Base-by-base conservation (phyloP, 371 early-diverging fungal species). In the Blakeslea trispora region DNA sequence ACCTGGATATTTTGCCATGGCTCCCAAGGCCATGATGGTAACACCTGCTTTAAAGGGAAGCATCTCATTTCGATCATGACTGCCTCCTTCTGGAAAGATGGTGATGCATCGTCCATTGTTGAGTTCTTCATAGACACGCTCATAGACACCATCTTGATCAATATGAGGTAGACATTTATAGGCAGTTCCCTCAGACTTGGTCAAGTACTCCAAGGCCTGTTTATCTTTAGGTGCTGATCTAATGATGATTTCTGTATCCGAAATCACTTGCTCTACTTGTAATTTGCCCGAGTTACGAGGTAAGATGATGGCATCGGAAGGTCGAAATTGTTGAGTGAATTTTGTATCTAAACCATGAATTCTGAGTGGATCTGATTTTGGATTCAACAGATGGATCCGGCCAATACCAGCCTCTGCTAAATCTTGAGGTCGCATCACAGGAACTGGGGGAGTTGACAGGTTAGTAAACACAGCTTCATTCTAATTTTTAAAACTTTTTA, bases 51-150 rank as follows among this genome's bases (percentile, higher is more conserved):
- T 46, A 42, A 52, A 47, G 49, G 41, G 41, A 50, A 98, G 71
- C 82, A 98, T 84, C 61, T 96, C 92, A 11, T 93, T 83, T 28
- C 97, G 91, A 65, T 98, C 99, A 71, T 98, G 99, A 51, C 91
- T 91, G 7, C 98, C 98, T 23, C 99, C 98, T 65, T 97, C 99
- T 3, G 99, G 99, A 71, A 98, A 98, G 58, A 98, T 98, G 8
- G 98, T 97, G 14, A 98, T 87, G 62, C 94, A 92, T 22, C 84
- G 84, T 22, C 93, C 92, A 31, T 79, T 70, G 55, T 87, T 81
- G 34, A 98, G 68, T 22, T 91, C 86, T 10, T 85, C 83, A 61
- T 88, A 86, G 1, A 98, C 99, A 15, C 85, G 76, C 24, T 78
- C 70, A 71, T 94, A 97, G 57, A 97, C 91, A 4, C 79, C 70